Evolutionary conservation across 164 flowering plant species (phyloP).

Genomic region (Cinnamomum micranthum): DNA sequence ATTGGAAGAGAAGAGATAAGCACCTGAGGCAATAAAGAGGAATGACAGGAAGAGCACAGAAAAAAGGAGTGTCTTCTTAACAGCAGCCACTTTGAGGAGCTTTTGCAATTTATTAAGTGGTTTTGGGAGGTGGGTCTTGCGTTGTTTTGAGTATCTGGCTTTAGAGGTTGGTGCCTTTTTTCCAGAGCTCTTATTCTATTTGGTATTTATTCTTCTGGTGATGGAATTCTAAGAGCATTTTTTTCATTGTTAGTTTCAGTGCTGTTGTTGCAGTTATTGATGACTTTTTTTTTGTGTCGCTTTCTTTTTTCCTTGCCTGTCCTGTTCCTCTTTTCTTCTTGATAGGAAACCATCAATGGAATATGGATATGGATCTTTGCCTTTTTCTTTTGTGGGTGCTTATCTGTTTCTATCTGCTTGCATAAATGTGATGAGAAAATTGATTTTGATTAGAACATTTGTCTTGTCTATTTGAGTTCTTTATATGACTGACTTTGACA

Average conservation of each 20-base stretch:
- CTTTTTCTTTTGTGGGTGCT: background rate
- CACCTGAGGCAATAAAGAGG: no score
- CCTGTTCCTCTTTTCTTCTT: background rate
- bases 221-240: background rate
- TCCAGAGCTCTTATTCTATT: background rate
- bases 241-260: background rate
- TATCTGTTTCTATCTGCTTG: background rate
- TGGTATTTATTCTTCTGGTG: background rate
- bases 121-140: background rate
- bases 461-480: background rate
- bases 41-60: no score
- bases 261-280: background rate
- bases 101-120: background rate
- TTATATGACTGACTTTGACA: background rate
- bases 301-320: background rate
- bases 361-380: background rate
- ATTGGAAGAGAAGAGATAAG: no score
- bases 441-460: background rate
- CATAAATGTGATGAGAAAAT: background rate
- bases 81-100: background rate
- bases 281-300: background rate
- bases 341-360: background rate
- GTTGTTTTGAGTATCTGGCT: background rate
- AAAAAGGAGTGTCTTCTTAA: no score
- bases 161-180: background rate